Conservation (phyloP, 208 protist genomes). For the Hexamita inflata region DNA sequence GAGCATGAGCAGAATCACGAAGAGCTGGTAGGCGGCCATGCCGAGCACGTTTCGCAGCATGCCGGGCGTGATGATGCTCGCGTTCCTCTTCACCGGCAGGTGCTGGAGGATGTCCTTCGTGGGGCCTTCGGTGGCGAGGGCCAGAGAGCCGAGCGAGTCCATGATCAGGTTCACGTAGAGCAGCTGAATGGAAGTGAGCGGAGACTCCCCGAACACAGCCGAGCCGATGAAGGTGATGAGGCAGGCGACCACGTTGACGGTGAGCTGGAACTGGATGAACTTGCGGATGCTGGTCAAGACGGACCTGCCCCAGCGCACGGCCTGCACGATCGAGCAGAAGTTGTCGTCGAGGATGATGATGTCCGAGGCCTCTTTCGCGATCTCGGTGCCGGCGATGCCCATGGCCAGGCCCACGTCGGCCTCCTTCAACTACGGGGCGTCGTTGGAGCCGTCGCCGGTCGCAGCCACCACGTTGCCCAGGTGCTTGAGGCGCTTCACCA, state of each 20-base stretch:
- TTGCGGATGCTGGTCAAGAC: slow-evolving; percentile 60
- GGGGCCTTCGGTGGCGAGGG: slow-evolving; percentile 82
- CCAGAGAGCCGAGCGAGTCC: slow-evolving; percentile 85
- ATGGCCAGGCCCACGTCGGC: slow-evolving; percentile 88
- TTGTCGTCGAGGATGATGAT: slow-evolving; percentile 88
- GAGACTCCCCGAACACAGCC: not conserved
- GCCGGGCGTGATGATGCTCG: not conserved
- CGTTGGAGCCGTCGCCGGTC: slow-evolving; percentile 62
- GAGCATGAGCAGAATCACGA: not conserved
- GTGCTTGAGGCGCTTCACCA: slow-evolving; percentile 20
- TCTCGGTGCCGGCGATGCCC: slow-evolving; percentile 76
- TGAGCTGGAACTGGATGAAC: slow-evolving; percentile 77
- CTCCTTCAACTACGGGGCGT: slow-evolving; percentile 72
- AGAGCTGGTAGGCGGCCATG: not conserved
- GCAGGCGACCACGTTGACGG: slow-evolving; percentile 82
- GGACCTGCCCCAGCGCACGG: slow-evolving; percentile 83
- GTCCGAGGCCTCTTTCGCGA: slow-evolving; percentile 69
- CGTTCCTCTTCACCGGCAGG: slow-evolving; percentile 3
- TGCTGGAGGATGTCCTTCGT: not conserved
- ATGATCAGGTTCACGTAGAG: slow-evolving; percentile 97
- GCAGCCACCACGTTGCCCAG: slow-evolving; percentile 35
- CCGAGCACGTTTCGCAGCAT: slow-evolving; percentile 27
- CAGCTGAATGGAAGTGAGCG: slow-evolving; percentile 55
- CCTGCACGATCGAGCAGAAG: slow-evolving; percentile 82
- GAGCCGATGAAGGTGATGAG: slow-evolving; percentile 71